Evolutionary conservation across 495 filamentous ascomycete species (phyloP).

Genomic region (Parathielavia hyrcaniae): DNA sequence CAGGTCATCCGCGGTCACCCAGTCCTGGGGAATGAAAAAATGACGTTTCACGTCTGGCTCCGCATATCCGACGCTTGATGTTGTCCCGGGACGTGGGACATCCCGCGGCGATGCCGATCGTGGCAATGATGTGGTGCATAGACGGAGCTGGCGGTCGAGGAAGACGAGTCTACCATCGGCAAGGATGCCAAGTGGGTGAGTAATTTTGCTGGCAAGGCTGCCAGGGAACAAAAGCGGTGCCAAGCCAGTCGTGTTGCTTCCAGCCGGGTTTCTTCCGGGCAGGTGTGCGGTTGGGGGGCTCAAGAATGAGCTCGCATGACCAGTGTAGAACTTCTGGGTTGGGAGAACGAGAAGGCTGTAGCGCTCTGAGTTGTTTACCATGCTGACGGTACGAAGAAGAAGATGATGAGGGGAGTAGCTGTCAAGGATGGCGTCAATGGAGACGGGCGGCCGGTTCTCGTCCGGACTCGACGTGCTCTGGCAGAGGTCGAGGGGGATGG

Average conservation of each 20-base stretch:
- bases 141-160: constrained; percentile 5
- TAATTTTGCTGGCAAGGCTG: neutral
- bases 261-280: neutral
- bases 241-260: too few species aligned
- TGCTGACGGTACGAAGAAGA: neutral
- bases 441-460: neutral
- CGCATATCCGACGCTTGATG: too few species aligned
- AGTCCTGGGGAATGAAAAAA: constrained; percentile 12
- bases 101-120: neutral
- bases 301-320: neutral
- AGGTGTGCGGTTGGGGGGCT: neutral
- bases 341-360: constrained; percentile 4
- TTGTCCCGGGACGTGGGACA: neutral
- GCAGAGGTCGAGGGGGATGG: constrained; percentile 1
- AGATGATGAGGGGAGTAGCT: constrained; percentile 1
- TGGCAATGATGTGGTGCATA: constrained; percentile 3
- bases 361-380: neutral
- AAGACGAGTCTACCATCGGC: constrained; percentile 10
- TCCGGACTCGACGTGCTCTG: neutral
- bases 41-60: constrained; percentile 5
- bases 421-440: constrained; percentile 8
- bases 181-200: constrained; percentile 8
- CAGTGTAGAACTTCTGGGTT: neutral
- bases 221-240: too few species aligned
- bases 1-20: constrained; percentile 9